Percentiles rank a stretch among this genome's conserved stretches.
These are phyloP conservation scores for Teunomyces barrocoloradensis DNA, from an alignment of 805 yeast species.

Conservation along the genomic window DNA sequence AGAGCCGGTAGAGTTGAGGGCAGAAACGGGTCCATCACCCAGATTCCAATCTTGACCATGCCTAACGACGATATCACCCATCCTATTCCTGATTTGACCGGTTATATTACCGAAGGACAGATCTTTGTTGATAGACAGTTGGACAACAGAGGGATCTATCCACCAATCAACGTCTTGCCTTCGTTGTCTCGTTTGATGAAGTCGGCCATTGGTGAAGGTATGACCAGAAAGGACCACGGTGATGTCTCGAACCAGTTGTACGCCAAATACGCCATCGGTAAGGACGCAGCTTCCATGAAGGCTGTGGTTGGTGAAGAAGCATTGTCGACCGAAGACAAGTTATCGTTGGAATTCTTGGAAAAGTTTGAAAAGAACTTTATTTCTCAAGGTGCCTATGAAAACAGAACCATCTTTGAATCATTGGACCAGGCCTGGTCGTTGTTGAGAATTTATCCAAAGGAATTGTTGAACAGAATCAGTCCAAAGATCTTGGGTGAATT, in stretches of 20 bases:
- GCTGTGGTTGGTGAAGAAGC: constrained; percentile 99
- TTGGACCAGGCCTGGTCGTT: constrained; percentile 98
- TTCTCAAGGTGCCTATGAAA: constrained; percentile 94
- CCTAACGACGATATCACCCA: constrained; percentile 99
- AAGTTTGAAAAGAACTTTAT: constrained; percentile 96
- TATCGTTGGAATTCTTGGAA: constrained; percentile 95
- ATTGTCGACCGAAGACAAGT: constrained; percentile 92
- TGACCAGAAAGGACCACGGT: constrained; percentile 99
- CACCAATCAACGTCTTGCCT: constrained; percentile 98
- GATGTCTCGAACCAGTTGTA: constrained; percentile 98
- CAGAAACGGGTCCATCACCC: constrained; percentile 98
- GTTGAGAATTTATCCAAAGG: constrained; percentile 98
- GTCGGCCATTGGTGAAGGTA: constrained; percentile 99
- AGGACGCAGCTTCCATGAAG: constrained; percentile 99
- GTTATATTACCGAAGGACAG: constrained; percentile 99
- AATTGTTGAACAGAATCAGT: constrained; percentile 95
- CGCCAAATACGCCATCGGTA: constrained; percentile 99
- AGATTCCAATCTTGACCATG: constrained; percentile 98
- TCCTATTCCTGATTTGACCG: constrained; percentile 99
- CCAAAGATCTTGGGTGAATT: constrained; percentile 95
- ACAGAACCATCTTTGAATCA: constrained; percentile 91
- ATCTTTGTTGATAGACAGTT: constrained; percentile 96
- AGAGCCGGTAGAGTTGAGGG: constrained; percentile 99
- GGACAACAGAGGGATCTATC: constrained; percentile 94
- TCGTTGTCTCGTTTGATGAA: constrained; percentile 98